Conservation (phyloP, 2,329 filamentous ascomycete genomes). For the Endothia cerciana region DNA sequence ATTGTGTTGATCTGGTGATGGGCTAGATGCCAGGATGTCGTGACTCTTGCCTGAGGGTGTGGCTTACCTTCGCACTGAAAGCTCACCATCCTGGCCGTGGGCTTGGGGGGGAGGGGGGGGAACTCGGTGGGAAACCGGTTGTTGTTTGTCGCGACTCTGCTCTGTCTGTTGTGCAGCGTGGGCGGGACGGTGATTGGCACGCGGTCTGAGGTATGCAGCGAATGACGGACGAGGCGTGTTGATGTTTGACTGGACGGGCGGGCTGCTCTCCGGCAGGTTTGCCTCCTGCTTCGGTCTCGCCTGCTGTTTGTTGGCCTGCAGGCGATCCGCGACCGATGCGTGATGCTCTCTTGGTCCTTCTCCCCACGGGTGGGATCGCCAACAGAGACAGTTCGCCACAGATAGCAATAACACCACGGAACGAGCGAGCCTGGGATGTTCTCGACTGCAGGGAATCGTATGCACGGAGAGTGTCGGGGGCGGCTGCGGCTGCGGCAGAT, state of each 20-base stretch:
- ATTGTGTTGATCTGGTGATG: slow-evolving; percentile 23
- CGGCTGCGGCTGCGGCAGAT: not conserved
- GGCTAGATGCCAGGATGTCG: not conserved
- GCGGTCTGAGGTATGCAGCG: slow-evolving; percentile 20
- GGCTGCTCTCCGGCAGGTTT: slow-evolving; percentile 20
- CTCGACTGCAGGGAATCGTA: not conserved
- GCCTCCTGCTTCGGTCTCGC: not conserved
- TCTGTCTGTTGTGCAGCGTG: slow-evolving; percentile 17
- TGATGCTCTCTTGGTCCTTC: slow-evolving; percentile 1
- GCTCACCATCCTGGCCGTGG: slow-evolving; percentile 27
- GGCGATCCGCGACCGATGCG: not conserved
- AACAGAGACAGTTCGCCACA: not conserved
- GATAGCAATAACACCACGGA: slow-evolving; percentile 3
- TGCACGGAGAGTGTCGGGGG: not conserved
- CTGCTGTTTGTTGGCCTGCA: not conserved
- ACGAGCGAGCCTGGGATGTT: not conserved
- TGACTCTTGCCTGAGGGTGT: slow-evolving; percentile 6
- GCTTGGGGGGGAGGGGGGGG: not conserved
- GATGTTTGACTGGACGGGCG: slow-evolving; percentile 25
- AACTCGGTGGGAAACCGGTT: not conserved
- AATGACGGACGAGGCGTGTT: slow-evolving; percentile 28
- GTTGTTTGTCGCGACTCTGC: slow-evolving; percentile 11
- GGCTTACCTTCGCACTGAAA: slow-evolving; percentile 29
- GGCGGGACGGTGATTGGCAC: slow-evolving; percentile 27
- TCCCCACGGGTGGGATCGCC: not conserved